phyloP scores from a whole-genome alignment of 495 filamentous ascomycete genomes.

The Lophiotrema nucula region DNA sequence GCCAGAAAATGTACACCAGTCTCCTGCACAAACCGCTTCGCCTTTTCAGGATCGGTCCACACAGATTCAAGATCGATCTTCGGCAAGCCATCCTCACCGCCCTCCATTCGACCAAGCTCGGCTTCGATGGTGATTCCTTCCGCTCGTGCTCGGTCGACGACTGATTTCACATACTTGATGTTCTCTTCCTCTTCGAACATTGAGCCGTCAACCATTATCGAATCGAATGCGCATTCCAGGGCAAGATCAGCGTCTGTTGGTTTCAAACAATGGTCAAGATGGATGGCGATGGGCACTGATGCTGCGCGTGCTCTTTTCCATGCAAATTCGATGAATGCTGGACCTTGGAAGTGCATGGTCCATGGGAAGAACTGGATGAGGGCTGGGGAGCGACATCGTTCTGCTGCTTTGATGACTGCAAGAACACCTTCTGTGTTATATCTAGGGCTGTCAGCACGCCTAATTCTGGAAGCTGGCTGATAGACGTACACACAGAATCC shows the following conservation, averaged over 20 bases:
- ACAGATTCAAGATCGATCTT: constrained; percentile 7
- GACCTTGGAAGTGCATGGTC: constrained; percentile 67
- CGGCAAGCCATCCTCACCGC: constrained; percentile 5
- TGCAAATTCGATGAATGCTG: constrained; percentile 59
- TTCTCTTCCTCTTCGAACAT: constrained; percentile 15
- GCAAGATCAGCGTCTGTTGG: constrained; percentile 68
- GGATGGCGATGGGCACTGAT: constrained; percentile 66
- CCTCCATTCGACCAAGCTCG: constrained; percentile 14
- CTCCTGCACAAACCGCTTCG: constrained; percentile 1
- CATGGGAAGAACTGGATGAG: constrained; percentile 84
- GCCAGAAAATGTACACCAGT: constrained; percentile 13
- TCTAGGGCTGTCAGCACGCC: too few species aligned
- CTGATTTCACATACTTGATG: constrained; percentile 5
- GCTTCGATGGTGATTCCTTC: constrained; percentile 8
- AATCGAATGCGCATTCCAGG: constrained; percentile 66
- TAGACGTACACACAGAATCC: constrained; percentile 4
- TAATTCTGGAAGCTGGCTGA: too few species aligned
- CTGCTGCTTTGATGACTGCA: constrained; percentile 71
- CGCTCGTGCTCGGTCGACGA: neutral
- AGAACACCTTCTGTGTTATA: constrained; percentile 83
- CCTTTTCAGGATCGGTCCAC: neutral
- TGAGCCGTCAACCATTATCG: constrained; percentile 68
- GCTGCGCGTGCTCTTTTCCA: constrained; percentile 61
- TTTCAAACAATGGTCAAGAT: constrained; percentile 61
- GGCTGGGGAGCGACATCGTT: constrained; percentile 66